phyloP scores from a whole-genome alignment of 768 basidiomycete species.

The Podaxis pistillaris region DNA sequence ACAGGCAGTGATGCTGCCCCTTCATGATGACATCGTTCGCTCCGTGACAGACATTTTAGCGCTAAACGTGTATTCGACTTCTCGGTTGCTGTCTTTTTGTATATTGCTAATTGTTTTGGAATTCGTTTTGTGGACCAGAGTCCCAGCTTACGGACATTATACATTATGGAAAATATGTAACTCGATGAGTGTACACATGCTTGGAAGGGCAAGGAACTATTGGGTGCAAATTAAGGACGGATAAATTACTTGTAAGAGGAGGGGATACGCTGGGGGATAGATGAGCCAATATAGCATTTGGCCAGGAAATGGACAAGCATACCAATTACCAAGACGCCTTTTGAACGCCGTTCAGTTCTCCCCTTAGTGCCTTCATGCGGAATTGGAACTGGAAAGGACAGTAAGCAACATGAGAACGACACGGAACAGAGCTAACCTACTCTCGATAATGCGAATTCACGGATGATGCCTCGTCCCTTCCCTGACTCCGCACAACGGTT shows the following conservation, averaged over 20 bases:
- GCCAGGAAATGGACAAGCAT: background rate
- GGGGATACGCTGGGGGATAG: background rate
- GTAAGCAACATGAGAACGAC: background rate
- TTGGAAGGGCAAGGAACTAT: background rate
- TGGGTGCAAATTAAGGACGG: background rate
- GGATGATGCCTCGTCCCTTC: conserved; percentile 82
- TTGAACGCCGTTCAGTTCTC: conserved; percentile 82
- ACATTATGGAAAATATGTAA: background rate
- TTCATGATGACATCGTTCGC: background rate
- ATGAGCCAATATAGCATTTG: background rate
- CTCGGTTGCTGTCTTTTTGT: background rate
- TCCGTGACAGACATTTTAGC: too few relatives aligned
- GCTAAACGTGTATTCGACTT: background rate
- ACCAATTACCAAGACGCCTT: conserved; percentile 85
- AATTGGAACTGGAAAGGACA: conserved; percentile 72
- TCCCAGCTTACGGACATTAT: background rate
- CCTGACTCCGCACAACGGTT: conserved; percentile 88
- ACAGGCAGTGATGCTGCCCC: conserved; percentile 7
- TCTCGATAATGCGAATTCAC: conserved; percentile 84
- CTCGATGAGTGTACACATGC: background rate
- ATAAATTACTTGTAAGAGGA: background rate
- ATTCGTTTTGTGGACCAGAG: background rate
- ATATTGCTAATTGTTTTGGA: background rate
- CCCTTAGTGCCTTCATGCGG: conserved; percentile 75
- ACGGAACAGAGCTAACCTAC: conserved; percentile 37